Evolutionary conservation across 192 early-diverging fungal genomes (phyloP).

Genomic region (Phlyctochytrium bullatum): DNA sequence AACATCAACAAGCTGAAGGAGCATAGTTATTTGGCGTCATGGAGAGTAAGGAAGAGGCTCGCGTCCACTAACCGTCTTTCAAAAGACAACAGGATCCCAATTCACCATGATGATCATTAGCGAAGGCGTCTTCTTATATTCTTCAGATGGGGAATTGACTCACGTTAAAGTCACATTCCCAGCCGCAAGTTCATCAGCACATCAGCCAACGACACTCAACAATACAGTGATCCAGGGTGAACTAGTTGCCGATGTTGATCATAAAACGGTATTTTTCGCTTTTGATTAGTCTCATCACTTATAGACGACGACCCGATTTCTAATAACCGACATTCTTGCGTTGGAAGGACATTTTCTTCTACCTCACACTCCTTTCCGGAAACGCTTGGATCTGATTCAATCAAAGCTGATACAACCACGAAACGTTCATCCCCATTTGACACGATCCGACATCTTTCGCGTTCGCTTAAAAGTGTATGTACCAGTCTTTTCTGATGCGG

Average conservation of each 20-base stretch:
- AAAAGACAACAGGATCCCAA: neutral
- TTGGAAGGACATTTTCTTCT: neutral
- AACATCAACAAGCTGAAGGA: slow-evolving; percentile 2
- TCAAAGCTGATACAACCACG: neutral
- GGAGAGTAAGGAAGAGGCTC: neutral
- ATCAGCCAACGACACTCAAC: neutral
- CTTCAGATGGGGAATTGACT: neutral
- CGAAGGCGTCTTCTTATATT: slow-evolving; percentile 4
- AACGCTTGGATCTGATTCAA: neutral
- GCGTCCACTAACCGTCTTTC: neutral
- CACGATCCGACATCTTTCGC: neutral
- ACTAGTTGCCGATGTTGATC: slow-evolving; percentile 1
- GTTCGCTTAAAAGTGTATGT: slow-evolving; percentile 1
- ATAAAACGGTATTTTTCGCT: neutral
- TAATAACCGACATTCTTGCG: neutral
- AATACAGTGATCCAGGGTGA: slow-evolving; percentile 6
- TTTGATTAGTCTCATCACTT: too few relatives aligned
- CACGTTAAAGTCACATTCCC: slow-evolving; percentile 6
- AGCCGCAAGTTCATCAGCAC: neutral
- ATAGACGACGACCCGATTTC: neutral
- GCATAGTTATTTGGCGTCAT: neutral
- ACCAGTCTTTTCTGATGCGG: neutral
- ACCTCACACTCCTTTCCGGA: neutral
- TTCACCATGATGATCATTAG: slow-evolving; percentile 3
- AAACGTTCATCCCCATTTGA: neutral